phyloP scores from a whole-genome alignment of 2,329 filamentous ascomycete species.

The Polychaeton citri region DNA sequence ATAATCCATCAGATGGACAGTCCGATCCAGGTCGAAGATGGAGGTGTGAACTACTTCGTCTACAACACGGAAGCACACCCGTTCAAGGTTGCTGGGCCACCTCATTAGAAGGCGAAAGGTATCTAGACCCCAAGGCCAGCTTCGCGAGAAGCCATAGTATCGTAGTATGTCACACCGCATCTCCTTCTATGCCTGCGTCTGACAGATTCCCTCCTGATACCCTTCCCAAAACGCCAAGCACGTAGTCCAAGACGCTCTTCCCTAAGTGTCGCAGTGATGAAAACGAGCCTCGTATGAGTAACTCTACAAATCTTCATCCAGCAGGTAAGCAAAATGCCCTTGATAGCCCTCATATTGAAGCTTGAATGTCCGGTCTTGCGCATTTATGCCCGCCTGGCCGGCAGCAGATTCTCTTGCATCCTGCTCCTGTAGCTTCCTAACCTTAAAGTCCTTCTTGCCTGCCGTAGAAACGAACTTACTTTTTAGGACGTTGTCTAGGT shows the following conservation, averaged over 20 bases:
- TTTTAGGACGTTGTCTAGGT: slow-evolving; percentile 9
- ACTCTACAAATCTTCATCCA: too few species aligned
- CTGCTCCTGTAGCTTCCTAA: slow-evolving; percentile 12
- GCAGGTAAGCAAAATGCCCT: slow-evolving; percentile 6
- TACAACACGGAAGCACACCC: slow-evolving; percentile 55
- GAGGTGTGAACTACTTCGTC: slow-evolving; percentile 39
- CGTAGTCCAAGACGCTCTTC: too few species aligned
- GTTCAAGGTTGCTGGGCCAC: slow-evolving; percentile 25
- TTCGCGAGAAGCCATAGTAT: too few species aligned
- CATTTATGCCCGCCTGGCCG: slow-evolving; percentile 5
- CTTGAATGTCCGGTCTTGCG: slow-evolving; percentile 11
- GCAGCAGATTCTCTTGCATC: slow-evolving; percentile 12
- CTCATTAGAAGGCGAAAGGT: too few species aligned
- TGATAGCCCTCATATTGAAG: slow-evolving; percentile 10
- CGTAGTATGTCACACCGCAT: too few species aligned
- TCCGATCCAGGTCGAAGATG: slow-evolving; percentile 41
- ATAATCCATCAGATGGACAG: slow-evolving; percentile 31
- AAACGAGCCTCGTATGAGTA: too few species aligned
- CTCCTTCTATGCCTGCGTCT: too few species aligned
- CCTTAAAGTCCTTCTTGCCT: slow-evolving; percentile 14
- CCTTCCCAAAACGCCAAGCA: too few species aligned
- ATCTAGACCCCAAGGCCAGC: too few species aligned
- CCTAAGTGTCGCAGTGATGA: too few species aligned
- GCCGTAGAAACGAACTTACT: slow-evolving; percentile 4
- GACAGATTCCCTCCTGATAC: too few species aligned